phyloP scores from a whole-genome alignment of 768 basidiomycete species.

The Cystobasidium ongulense region DNA sequence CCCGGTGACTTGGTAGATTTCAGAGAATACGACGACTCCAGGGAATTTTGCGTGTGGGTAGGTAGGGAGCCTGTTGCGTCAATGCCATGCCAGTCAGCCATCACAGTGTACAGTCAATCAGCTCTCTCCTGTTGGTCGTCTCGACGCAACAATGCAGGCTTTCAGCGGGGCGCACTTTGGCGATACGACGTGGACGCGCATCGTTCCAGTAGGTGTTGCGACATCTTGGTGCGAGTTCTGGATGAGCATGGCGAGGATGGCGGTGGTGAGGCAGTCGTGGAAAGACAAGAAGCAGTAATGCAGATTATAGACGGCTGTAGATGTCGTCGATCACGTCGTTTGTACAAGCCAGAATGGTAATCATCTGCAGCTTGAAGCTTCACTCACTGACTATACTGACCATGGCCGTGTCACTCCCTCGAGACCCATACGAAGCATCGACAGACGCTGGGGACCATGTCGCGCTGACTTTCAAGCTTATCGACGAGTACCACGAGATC shows the following conservation, averaged over 20 bases:
- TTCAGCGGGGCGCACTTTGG: slow-evolving; percentile 17
- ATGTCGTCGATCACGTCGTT: background rate
- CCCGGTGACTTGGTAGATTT: slow-evolving; percentile 26
- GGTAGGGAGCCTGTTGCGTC: background rate
- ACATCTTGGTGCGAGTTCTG: slow-evolving; percentile 24
- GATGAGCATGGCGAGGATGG: slow-evolving; percentile 22
- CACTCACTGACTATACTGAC: background rate
- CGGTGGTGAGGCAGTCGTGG: background rate
- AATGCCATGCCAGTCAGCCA: background rate
- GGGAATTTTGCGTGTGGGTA: slow-evolving; percentile 28
- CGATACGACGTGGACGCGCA: slow-evolving; percentile 21
- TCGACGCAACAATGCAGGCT: background rate
- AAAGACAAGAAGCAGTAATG: background rate
- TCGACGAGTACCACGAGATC: slow-evolving; percentile 56
- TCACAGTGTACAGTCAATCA: too few relatives aligned
- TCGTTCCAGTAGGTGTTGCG: slow-evolving; percentile 22
- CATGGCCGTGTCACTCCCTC: background rate
- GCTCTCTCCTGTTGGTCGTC: too few relatives aligned
- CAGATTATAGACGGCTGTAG: background rate
- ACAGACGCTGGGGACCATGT: slow-evolving; percentile 52
- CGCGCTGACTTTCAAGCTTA: slow-evolving; percentile 54
- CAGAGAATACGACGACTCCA: slow-evolving; percentile 23
- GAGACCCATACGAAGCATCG: background rate
- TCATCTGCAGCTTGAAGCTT: too few relatives aligned
- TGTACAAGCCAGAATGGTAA: too few relatives aligned